Evolutionary conservation across 2,329 filamentous ascomycete species (phyloP).

Genomic region (Fusarium tuaranense): DNA sequence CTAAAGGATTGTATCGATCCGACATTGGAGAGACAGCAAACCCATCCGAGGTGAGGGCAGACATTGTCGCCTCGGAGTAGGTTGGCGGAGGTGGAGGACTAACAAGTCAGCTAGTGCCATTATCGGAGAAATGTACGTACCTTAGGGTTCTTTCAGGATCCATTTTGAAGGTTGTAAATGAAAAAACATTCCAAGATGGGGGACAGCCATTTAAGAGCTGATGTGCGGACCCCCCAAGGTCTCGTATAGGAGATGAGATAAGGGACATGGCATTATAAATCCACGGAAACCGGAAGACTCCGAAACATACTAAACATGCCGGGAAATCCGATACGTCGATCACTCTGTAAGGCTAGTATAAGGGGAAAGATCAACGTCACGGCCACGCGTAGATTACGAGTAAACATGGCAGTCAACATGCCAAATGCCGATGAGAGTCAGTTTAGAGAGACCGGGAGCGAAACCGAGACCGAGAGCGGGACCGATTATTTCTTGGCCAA

Average conservation of each 20-base stretch:
- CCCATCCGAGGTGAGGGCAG: not conserved
- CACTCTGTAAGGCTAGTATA: not conserved
- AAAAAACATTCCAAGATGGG: not conserved
- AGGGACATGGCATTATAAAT: not conserved
- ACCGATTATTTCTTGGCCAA: conserved; percentile 1
- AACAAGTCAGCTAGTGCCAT: not conserved
- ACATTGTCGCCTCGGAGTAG: not conserved
- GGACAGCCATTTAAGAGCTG: not conserved
- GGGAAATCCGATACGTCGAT: not conserved
- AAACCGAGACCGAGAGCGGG: conserved; percentile 21
- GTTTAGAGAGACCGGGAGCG: not conserved
- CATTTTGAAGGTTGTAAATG: not conserved
- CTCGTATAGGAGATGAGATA: not conserved
- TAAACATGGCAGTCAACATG: not conserved
- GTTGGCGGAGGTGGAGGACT: not conserved
- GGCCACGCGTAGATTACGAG: not conserved
- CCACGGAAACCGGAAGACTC: not conserved
- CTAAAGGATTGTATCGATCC: not conserved
- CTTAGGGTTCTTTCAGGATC: not conserved
- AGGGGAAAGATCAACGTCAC: not conserved
- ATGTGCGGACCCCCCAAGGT: not conserved
- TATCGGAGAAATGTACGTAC: not conserved
- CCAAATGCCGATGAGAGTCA: not conserved
- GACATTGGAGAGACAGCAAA: not conserved
- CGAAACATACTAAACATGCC: not conserved